Evolutionary conservation across 169 alveolate species (phyloP), one percentile per base, ranked within the genome.

Genomic region (Plasmodium cynomolgi): DNA sequence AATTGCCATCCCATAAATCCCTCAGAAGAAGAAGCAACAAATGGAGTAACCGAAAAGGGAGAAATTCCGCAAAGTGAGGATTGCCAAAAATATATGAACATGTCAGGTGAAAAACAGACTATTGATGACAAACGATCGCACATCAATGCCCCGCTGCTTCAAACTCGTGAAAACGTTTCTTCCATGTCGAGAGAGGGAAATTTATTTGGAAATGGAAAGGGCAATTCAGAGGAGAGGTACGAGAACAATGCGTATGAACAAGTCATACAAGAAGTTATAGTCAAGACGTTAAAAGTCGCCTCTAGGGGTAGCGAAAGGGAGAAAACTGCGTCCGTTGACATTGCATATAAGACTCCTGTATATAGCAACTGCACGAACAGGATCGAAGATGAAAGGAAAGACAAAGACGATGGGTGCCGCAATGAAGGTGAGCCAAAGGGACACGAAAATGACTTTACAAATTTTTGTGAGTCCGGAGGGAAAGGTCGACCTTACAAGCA

Each of bases 241-340:
- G 23, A 75, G 6, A 75, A 37, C 82, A 41, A 84, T 11, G 2
- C 50, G 33, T 15, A 84, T 73, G 93, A 84, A 23, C 37, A 72
- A 72, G 77, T 84, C 6, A 84, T 84, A 47, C 84, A 84, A 2
- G 93, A 73, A 8, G 72, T 71, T 23, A 84, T 84, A n/a, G 54
- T 44, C 7, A 71, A 47, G 79, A 84, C 84, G 17, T 72, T 84
- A 34, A 84, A 84, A 84, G 58, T 73, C 33, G 75, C 73, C 6
- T 84, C 84, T 6, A 71, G 54, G 31, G 15, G 73, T 74, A 58
- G 71, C 68, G 34, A 8, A 56, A 17, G 44, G 34, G 71, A 56
- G 26, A 8, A 37, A 29, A 33, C 7, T n/a, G 17, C 39, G n/a
- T 62, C 34, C 15, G 17, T 6, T 20, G 1, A 1, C 34, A 20